These are phyloP conservation scores for Aspergillus sp. DNA, from an alignment of 2,329 filamentous ascomycete genomes.

Conservation along the genomic window DNA sequence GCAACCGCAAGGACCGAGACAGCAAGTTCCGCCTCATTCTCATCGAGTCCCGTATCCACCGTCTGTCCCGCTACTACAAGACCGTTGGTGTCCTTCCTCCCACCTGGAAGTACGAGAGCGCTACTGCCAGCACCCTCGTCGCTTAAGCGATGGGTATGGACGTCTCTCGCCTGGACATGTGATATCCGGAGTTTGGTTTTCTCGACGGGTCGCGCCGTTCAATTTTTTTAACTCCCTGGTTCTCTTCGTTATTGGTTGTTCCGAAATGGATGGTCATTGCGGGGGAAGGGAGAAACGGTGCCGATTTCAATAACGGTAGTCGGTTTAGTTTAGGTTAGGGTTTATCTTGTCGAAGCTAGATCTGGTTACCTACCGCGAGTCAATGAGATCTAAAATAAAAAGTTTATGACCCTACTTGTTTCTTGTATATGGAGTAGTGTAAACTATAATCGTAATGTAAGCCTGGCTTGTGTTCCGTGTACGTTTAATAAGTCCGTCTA, in stretches of 20 bases:
- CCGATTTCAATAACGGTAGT: background rate
- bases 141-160: constrained; percentile 58
- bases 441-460: too few species aligned
- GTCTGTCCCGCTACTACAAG: constrained; percentile 99
- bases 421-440: too few species aligned
- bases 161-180: background rate
- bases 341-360: background rate
- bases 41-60: constrained; percentile 99
- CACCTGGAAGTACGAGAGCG: constrained; percentile 98
- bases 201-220: background rate
- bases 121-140: constrained; percentile 92
- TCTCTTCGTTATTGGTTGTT: background rate
- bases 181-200: background rate
- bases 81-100: constrained; percentile 79
- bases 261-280: background rate
- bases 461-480: background rate
- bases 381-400: constrained; percentile 8
- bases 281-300: background rate
- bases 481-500: background rate
- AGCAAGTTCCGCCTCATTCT: constrained; percentile 99
- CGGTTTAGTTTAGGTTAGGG: background rate
- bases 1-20: constrained; percentile 99
- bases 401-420: background rate
- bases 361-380: background rate
- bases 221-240: background rate